phyloP scores from a whole-genome alignment of 345 rosid genomes.

The Lepidium didymum region DNA sequence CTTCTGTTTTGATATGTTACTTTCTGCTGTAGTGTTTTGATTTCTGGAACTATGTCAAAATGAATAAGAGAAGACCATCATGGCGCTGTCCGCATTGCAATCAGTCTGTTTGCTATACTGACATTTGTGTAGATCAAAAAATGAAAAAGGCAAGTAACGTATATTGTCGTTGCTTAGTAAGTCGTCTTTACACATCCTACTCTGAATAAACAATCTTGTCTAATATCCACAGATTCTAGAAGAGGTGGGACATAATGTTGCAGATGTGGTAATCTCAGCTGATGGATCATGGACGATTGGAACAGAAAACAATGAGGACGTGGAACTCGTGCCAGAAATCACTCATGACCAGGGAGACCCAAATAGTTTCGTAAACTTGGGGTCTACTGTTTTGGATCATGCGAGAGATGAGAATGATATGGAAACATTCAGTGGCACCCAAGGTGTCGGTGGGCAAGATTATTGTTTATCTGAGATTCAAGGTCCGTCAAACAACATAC shows the following conservation, averaged over 20 bases:
- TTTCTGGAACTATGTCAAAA: slow-evolving; percentile 57
- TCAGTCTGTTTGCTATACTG: slow-evolving; percentile 61
- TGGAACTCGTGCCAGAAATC: slow-evolving; percentile 27
- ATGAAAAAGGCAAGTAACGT: slow-evolving; percentile 66
- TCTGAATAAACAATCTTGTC: not conserved
- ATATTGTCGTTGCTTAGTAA: not conserved
- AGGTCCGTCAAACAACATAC: slow-evolving; percentile 20
- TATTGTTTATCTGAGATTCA: slow-evolving; percentile 33
- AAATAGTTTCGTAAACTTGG: slow-evolving; percentile 16
- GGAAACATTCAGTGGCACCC: slow-evolving; percentile 33
- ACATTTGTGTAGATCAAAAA: slow-evolving; percentile 69
- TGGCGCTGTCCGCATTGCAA: slow-evolving; percentile 98
- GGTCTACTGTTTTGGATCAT: slow-evolving; percentile 50
- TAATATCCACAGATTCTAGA: slow-evolving; percentile 51
- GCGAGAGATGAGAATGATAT: slow-evolving; percentile 37
- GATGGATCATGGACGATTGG: slow-evolving; percentile 87
- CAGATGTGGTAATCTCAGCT: slow-evolving; percentile 57
- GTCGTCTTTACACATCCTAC: not conserved
- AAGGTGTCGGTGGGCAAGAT: slow-evolving; percentile 44
- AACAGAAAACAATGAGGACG: slow-evolving; percentile 38
- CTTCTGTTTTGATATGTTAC: not conserved
- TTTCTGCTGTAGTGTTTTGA: slow-evolving; percentile 72
- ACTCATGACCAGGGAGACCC: slow-evolving; percentile 22
- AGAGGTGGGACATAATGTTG: slow-evolving; percentile 51
- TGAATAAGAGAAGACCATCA: slow-evolving; percentile 73